Percentiles rank a stretch among this genome's conserved stretches.
Evolutionary conservation across 164 flowering plant genomes (phyloP).

Genomic region (Buxus sempervirens): DNA sequence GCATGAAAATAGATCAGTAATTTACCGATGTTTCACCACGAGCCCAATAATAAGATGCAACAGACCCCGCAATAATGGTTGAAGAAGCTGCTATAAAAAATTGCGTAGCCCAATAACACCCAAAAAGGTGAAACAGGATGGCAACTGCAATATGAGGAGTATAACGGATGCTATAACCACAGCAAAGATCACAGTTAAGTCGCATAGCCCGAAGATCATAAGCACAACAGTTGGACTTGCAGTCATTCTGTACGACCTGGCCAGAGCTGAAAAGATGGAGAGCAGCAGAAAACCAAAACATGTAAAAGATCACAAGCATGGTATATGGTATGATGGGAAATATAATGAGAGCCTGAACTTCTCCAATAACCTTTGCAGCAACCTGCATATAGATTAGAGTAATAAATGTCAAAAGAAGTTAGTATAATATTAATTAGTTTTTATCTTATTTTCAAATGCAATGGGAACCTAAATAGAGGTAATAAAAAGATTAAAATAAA

Average conservation of each 20-base stretch:
- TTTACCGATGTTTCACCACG: conserved; percentile 81
- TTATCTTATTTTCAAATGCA: not conserved
- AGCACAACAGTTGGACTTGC: conserved; percentile 78
- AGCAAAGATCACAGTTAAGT: conserved; percentile 78
- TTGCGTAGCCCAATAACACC: conserved; percentile 94
- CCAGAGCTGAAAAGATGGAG: conserved; percentile 90
- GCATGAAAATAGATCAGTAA: not conserved
- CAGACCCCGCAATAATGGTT: conserved; percentile 97
- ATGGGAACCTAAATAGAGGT: not conserved
- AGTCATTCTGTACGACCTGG: conserved; percentile 59
- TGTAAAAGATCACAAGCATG: conserved; percentile 75
- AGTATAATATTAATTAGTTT: not conserved
- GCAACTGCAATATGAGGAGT: conserved; percentile 81
- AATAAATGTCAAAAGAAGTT: not conserved
- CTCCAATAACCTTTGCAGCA: conserved; percentile 97
- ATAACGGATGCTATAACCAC: conserved; percentile 82
- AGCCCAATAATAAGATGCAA: conserved; percentile 98
- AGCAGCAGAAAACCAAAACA: conserved; percentile 91
- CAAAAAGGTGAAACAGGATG: conserved; percentile 86
- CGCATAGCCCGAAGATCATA: conserved; percentile 62
- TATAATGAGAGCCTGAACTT: conserved; percentile 84
- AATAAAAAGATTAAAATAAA: no score
- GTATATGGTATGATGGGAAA: conserved; percentile 81
- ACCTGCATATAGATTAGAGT: conserved; percentile 50
- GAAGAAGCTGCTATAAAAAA: conserved; percentile 84